Base-by-base conservation (phyloP, 805 yeast species). In the Starmerella riodocensis region DNA sequence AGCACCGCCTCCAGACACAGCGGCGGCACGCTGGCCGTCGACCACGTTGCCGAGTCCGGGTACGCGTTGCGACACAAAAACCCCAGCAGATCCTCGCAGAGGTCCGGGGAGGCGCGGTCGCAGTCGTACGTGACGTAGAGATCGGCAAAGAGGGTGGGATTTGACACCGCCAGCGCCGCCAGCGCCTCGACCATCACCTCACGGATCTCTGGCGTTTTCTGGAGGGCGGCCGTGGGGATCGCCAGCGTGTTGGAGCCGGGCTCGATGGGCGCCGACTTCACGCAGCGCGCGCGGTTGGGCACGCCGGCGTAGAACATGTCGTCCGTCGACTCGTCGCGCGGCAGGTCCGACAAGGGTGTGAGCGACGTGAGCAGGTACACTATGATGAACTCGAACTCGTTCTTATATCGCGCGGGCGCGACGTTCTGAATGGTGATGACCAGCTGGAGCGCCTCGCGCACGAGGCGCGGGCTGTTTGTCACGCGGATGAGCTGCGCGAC, bases 1-100 rank as follows among this genome's bases (percentile, higher is more conserved):
- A 88, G 63, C 3, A 91, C 58, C 1, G 96, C 94, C 52, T 91
- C 97, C 37, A 91, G 64, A 52, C 97, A 88, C 6, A 85, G 70
- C 0, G 97, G 95, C 0, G 98, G 97, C 1, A 88, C 93, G 52
- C 73, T 78, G 29, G 80, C 82, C 0, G 94, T 81, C 0, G 93
- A 77, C 50, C 70, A 65, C 8, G 68, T 51, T 0, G 96, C 93
- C 9, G 88, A 71, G 53, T 85, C 94, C 0, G 97, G 93, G 32
- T 83, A 69, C 0, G 96, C 77, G 24, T 85, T 63, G 37, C 78
- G 71, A 39, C 93, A 75, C 39, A 91, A 65, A 33, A 78, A 71
- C 33, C 78, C 78, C 30, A 91, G 57, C 21, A 82, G 61, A 28
- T 73, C 71, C 18, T 70, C 69, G 13, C 88, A 69, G 40, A 93